Evolutionary conservation across 805 yeast genomes (phyloP).

Genomic region (Barnettozyma botsteinii): DNA sequence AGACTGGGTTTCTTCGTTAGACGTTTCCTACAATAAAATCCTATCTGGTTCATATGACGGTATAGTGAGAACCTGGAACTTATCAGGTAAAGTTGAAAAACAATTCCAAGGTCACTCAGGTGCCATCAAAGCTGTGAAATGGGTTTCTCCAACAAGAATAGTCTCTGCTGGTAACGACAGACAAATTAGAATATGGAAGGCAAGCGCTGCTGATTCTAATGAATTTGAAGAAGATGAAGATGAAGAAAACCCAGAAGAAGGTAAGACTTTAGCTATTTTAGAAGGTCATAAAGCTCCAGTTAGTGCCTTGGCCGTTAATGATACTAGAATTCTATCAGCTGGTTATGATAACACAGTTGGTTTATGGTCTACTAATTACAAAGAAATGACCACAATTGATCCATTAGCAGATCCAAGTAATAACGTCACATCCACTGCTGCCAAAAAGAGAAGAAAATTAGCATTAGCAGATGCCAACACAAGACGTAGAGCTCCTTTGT

Average conservation of each 20-base stretch:
- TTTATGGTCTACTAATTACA: slow-evolving; percentile 82
- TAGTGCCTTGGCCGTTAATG: slow-evolving; percentile 52
- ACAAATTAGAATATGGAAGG: slow-evolving; percentile 82
- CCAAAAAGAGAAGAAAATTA: slow-evolving; percentile 82
- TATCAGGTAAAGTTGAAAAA: slow-evolving; percentile 71
- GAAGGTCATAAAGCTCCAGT: slow-evolving; percentile 90
- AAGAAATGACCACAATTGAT: slow-evolving; percentile 70
- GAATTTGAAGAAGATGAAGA: slow-evolving; percentile 18
- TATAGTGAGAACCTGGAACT: slow-evolving; percentile 81
- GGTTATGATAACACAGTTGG: slow-evolving; percentile 77
- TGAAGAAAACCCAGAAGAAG: slow-evolving; percentile 50
- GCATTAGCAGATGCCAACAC: slow-evolving; percentile 72
- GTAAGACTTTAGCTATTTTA: slow-evolving; percentile 75
- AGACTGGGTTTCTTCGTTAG: slow-evolving; percentile 86
- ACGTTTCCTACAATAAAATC: slow-evolving; percentile 42
- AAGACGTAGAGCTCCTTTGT: slow-evolving; percentile 76
- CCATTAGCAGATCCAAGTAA: slow-evolving; percentile 40
- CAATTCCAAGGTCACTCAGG: slow-evolving; percentile 87
- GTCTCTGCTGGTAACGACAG: slow-evolving; percentile 89
- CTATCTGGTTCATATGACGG: slow-evolving; percentile 94
- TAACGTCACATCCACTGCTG: slow-evolving; percentile 60
- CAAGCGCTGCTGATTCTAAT: slow-evolving; percentile 35
- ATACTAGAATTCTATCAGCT: slow-evolving; percentile 72
- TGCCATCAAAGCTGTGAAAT: slow-evolving; percentile 75
- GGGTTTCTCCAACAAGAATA: slow-evolving; percentile 68